Percentiles rank a stretch among this genome's conserved stretches.
Evolutionary conservation across 2,329 filamentous ascomycete species (phyloP).

Genomic region (Colletotrichum filicis): DNA sequence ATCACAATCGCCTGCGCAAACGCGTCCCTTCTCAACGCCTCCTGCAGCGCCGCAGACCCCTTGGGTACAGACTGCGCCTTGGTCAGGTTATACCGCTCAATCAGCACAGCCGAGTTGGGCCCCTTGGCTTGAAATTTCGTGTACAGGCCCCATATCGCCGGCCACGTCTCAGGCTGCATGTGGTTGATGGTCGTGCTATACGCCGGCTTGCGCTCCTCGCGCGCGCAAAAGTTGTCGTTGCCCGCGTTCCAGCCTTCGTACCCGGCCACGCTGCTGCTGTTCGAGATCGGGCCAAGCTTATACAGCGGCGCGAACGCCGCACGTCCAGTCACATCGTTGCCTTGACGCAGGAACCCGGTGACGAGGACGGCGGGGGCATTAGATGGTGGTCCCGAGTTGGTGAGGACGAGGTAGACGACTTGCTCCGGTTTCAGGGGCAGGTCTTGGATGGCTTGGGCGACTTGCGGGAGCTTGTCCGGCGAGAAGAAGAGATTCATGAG

Average conservation of each 20-base stretch:
- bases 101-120: conserved; percentile 45
- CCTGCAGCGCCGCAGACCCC: conserved; percentile 41
- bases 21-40: conserved; percentile 47
- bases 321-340: conserved; percentile 43
- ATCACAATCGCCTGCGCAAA: conserved; percentile 47
- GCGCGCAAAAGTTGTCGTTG: conserved; percentile 48
- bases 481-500: conserved; percentile 39
- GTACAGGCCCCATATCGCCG: conserved; percentile 51
- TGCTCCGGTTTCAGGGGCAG: conserved; percentile 47
- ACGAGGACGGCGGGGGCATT: conserved; percentile 41
- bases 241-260: conserved; percentile 53
- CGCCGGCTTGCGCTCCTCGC: conserved; percentile 51
- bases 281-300: conserved; percentile 43
- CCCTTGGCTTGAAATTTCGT: conserved; percentile 46
- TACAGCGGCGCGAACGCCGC: conserved; percentile 48
- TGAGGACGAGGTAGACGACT: conserved; percentile 48
- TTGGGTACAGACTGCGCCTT: conserved; percentile 40
- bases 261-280: conserved; percentile 41
- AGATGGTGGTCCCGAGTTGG: conserved; percentile 33
- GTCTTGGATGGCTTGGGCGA: conserved; percentile 49
- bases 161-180: conserved; percentile 50
- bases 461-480: conserved; percentile 41
- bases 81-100: conserved; percentile 50
- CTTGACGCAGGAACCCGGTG: conserved; percentile 44
- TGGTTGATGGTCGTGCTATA: conserved; percentile 46